A percentile compares a stretch with the other conserved stretches of the same genome.
These are phyloP conservation scores for Platanus orientalis DNA, from an alignment of 164 flowering plant species.

Conservation along the genomic window DNA sequence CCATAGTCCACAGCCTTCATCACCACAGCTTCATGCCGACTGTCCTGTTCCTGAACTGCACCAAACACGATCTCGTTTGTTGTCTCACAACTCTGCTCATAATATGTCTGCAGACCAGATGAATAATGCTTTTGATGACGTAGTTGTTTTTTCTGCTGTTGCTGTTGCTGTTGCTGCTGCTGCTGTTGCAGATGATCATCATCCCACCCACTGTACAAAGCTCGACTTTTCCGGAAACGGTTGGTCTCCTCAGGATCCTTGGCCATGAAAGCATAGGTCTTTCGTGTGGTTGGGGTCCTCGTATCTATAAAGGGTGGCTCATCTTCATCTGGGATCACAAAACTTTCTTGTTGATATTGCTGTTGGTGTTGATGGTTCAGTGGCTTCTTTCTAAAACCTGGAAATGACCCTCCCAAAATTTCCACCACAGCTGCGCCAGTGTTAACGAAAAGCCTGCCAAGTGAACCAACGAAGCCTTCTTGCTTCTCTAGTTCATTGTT, in stretches of 20 bases:
- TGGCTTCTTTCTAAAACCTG: conserved; percentile 50
- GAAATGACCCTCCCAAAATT: conserved; percentile 61
- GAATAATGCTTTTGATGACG: conserved; percentile 54
- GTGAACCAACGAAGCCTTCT: conserved; percentile 66
- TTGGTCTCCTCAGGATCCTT: conserved; percentile 71
- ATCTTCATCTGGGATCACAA: conserved; percentile 72
- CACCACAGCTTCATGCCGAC: conserved; percentile 34
- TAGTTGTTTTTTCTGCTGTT: no score
- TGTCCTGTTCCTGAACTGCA: conserved; percentile 74
- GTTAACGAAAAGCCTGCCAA: conserved; percentile 50
- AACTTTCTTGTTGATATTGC: conserved; percentile 62
- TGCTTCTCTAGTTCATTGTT: conserved; percentile 65
- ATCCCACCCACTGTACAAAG: conserved; percentile 58
- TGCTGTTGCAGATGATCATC: conserved; percentile 40
- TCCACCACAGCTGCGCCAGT: conserved; percentile 43
- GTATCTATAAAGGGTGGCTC: conserved; percentile 83
- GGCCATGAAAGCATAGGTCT: conserved; percentile 88
- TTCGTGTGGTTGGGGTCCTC: conserved; percentile 71
- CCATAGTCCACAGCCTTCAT: conserved; percentile 67
- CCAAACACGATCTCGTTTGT: conserved; percentile 83
- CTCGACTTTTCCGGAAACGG: conserved; percentile 53
- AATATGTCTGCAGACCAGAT: conserved; percentile 55
- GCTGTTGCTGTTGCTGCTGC: conserved; percentile 34
- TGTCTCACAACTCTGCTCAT: conserved; percentile 60
- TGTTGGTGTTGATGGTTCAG: conserved; percentile 28